Percentiles rank a stretch among this genome's conserved stretches.
Evolutionary conservation across 1,284 basidiomycete genomes (phyloP).

Genomic region (Sanghuangporus baumii): DNA sequence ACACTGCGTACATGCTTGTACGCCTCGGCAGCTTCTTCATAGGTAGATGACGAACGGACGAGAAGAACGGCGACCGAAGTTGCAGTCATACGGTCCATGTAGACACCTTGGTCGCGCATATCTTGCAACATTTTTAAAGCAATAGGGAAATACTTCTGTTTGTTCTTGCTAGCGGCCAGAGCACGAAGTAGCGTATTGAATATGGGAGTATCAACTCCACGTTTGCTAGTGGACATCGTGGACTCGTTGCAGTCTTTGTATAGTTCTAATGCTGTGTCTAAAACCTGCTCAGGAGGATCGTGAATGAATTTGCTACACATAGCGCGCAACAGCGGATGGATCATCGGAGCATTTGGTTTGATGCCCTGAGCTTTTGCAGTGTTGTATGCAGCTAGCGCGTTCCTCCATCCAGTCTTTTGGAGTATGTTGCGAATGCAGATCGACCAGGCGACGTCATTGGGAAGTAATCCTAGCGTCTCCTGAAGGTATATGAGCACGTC

Average conservation of each 20-base stretch:
- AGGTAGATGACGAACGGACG: constrained; percentile 48
- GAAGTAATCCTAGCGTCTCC: constrained; percentile 33
- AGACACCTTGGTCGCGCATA: constrained; percentile 31
- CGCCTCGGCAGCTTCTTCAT: constrained; percentile 54
- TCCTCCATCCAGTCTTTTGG: constrained; percentile 24
- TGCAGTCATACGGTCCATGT: constrained; percentile 35
- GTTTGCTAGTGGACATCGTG: neutral
- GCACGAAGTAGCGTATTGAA: constrained; percentile 55
- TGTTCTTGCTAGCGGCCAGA: constrained; percentile 39
- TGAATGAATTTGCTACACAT: constrained; percentile 36
- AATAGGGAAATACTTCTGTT: constrained; percentile 40
- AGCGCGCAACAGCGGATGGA: constrained; percentile 45
- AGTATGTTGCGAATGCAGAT: constrained; percentile 45
- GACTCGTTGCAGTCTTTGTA: constrained; percentile 27
- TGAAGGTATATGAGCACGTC: constrained; percentile 41
- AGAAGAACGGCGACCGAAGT: constrained; percentile 52
- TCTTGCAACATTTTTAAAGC: constrained; percentile 54
- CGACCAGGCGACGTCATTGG: constrained; percentile 42
- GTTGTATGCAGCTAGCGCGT: constrained; percentile 44
- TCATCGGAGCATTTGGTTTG: constrained; percentile 40
- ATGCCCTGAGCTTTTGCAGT: constrained; percentile 38
- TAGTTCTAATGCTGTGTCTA: constrained; percentile 46
- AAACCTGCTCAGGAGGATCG: constrained; percentile 32
- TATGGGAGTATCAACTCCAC: constrained; percentile 36
- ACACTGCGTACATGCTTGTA: constrained; percentile 44